Evolutionary conservation across 306 rosid genomes (phyloP).

Genomic region (Amphicarpaea edgeworthii): DNA sequence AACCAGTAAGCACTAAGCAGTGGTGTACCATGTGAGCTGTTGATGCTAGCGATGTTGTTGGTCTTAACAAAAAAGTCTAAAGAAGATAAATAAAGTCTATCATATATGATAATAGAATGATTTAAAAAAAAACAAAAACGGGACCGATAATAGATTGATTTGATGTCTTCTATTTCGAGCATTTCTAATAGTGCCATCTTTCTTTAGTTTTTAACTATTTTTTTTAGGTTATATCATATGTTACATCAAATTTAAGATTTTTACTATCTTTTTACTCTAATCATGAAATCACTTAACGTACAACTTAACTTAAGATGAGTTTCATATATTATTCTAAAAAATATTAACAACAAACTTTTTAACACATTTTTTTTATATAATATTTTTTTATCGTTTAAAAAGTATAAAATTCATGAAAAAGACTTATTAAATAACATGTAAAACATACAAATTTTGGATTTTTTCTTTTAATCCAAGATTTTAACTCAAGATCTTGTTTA

Average conservation of each 20-base stretch:
- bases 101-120: no score
- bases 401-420: no score
- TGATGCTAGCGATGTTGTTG: background rate
- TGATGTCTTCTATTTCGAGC: no score
- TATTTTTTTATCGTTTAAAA: no score
- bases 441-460: no score
- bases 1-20: background rate
- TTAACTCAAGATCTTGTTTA: no score
- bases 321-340: no score
- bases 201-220: background rate
- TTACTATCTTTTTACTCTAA: background rate
- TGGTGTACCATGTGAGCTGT: slow-evolving; percentile 29
- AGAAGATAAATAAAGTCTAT: slow-evolving; percentile 18
- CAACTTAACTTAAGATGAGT: background rate
- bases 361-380: no score
- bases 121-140: no score
- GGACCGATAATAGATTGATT: background rate
- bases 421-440: no score
- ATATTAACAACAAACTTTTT: no score
- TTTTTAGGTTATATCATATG: background rate
- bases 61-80: background rate
- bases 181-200: background rate
- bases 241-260: background rate
- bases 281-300: background rate
- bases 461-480: no score